A percentile compares a stretch with the other conserved stretches of the same genome.
Conservation (phyloP, 2,329 filamentous ascomycete species). For the Grosmannia serpens region DNA sequence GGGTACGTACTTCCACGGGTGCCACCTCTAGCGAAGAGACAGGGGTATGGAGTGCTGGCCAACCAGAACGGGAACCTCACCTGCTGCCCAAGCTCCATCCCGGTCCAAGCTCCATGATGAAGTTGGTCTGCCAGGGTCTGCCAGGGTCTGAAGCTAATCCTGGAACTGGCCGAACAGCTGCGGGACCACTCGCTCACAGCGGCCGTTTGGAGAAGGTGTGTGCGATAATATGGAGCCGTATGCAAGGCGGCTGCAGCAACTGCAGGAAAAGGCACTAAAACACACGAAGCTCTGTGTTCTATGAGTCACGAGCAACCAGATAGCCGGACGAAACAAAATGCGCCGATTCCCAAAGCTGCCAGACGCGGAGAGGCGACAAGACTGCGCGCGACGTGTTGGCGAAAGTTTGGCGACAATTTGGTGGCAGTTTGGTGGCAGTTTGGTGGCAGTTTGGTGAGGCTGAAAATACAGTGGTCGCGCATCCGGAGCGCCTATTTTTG, state of each 20-base stretch:
- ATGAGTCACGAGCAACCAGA: neutral
- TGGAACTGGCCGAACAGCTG: slow-evolving; percentile 5
- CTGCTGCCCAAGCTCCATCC: neutral
- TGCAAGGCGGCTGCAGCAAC: neutral
- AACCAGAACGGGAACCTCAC: neutral
- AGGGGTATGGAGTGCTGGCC: neutral
- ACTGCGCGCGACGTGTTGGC: neutral
- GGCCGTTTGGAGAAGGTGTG: neutral
- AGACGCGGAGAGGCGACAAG: neutral
- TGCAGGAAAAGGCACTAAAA: neutral
- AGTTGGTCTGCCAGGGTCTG: neutral
- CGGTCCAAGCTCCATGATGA: neutral
- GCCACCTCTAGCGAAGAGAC: neutral
- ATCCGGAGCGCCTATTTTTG: neutral
- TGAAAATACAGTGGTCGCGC: neutral
- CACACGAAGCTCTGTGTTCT: neutral
- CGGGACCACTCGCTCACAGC: slow-evolving; percentile 11
- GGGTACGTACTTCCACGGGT: neutral
- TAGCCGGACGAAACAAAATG: neutral
- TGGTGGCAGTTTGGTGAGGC: neutral
- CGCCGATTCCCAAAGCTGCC: neutral
- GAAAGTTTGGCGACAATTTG: slow-evolving; percentile 3
- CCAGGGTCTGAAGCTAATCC: slow-evolving; percentile 1
- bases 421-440: neutral
- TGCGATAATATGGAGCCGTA: neutral